Evolutionary conservation across 805 yeast species (phyloP).

Genomic region (Candida oleophila): DNA sequence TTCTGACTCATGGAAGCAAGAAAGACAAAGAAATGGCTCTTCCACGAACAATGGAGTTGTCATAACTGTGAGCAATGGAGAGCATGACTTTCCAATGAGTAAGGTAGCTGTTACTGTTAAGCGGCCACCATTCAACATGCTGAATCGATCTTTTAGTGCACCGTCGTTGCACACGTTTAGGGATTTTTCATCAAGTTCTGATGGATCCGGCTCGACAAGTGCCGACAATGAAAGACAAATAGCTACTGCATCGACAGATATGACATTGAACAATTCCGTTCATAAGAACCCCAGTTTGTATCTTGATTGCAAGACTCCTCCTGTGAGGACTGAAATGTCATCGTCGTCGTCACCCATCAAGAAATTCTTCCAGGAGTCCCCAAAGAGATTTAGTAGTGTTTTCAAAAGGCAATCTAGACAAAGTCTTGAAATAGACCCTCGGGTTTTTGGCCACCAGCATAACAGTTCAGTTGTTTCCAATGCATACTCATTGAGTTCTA

Average conservation of each 20-base stretch:
- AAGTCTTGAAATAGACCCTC: constrained; percentile 2
- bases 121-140: constrained; percentile 10
- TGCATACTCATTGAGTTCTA: constrained; percentile 25
- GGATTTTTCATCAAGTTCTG: constrained; percentile 12
- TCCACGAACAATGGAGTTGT: not conserved
- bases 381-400: constrained; percentile 23
- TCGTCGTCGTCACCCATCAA: constrained; percentile 30
- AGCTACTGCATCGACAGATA: not conserved
- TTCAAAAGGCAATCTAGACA: constrained; percentile 15
- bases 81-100: not conserved
- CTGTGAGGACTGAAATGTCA: constrained; percentile 1
- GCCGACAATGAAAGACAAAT: not conserved
- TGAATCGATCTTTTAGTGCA: constrained; percentile 34
- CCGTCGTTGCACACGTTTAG: constrained; percentile 43
- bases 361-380: constrained; percentile 29
- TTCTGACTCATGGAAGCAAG: constrained; percentile 21
- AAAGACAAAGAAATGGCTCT: constrained; percentile 9
- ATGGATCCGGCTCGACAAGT: not conserved
- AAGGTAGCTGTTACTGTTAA: not conserved
- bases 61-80: not conserved
- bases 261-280: not conserved
- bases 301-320: constrained; percentile 11
- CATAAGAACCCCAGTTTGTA: not conserved
- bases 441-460: constrained; percentile 21
- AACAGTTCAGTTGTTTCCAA: constrained; percentile 25